Conservation (phyloP, 2,329 filamentous ascomycete species). For the Fusarium sp. region DNA sequence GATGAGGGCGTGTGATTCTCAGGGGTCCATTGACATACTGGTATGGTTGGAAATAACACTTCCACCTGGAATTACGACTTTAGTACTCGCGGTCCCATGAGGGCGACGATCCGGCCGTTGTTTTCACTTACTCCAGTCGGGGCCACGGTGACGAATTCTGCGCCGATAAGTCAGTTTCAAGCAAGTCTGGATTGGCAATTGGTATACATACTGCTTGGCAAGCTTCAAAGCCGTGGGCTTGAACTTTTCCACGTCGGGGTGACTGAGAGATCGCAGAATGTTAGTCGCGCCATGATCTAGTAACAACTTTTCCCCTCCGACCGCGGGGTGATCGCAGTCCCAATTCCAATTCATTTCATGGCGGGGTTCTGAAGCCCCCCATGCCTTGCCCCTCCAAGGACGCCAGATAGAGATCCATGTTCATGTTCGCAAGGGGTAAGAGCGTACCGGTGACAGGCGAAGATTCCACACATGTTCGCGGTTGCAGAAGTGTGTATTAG, state of each 20-base stretch:
- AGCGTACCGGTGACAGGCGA: constrained; percentile 86
- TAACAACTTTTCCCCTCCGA: constrained; percentile 24
- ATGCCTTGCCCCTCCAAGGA: constrained; percentile 45
- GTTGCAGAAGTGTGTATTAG: constrained; percentile 34
- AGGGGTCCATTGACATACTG: constrained; percentile 67
- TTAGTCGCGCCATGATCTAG: constrained; percentile 43
- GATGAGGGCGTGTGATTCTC: neutral
- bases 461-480: constrained; percentile 92
- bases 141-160: constrained; percentile 93
- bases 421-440: constrained; percentile 31
- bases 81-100: constrained; percentile 43
- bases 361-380: constrained; percentile 37
- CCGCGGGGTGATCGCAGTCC: constrained; percentile 48
- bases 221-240: constrained; percentile 94
- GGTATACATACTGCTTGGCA: constrained; percentile 81
- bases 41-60: constrained; percentile 91
- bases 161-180: constrained; percentile 30
- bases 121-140: constrained; percentile 90
- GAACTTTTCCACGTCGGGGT: constrained; percentile 95
- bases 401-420: constrained; percentile 38
- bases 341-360: constrained; percentile 29
- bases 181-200: neutral
- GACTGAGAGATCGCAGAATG: constrained; percentile 58
- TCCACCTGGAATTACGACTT: constrained; percentile 70
- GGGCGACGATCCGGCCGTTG: neutral